Evolutionary conservation across 2,329 filamentous ascomycete genomes (phyloP).

Genomic region (Sclerotinia nivalis): DNA sequence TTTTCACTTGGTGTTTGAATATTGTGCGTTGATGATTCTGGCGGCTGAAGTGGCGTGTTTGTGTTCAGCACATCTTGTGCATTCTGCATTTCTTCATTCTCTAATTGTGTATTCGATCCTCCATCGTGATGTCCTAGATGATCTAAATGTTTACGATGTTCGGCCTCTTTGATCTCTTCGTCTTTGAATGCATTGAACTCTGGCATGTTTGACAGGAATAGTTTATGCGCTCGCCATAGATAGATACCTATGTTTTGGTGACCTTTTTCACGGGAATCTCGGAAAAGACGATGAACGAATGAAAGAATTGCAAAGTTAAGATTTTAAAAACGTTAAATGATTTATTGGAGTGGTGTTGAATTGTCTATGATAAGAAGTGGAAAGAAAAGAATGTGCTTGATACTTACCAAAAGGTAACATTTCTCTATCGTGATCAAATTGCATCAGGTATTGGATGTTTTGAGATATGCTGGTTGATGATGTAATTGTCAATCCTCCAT

Average conservation of each 20-base stretch:
- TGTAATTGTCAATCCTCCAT: slow-evolving; percentile 19
- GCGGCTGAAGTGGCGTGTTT: background rate
- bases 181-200: slow-evolving; percentile 24
- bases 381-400: background rate
- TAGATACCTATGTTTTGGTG: background rate
- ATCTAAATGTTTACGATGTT: background rate
- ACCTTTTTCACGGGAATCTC: background rate
- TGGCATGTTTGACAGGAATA: slow-evolving; percentile 15
- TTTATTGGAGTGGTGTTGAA: background rate
- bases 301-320: background rate
- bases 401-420: background rate
- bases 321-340: background rate
- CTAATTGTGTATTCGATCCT: background rate
- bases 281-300: background rate
- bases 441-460: slow-evolving; percentile 8
- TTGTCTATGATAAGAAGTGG: background rate
- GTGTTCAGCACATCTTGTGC: background rate
- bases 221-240: slow-evolving; percentile 4
- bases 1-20: slow-evolving; percentile 7
- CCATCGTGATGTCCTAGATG: background rate
- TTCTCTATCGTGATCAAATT: background rate
- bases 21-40: slow-evolving; percentile 6
- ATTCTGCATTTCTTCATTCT: background rate
- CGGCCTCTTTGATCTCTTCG: slow-evolving; percentile 15
- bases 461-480: slow-evolving; percentile 8